phyloP scores from a whole-genome alignment of 2,329 filamentous ascomycete species.

The Arthrobotrys entomopaga region DNA sequence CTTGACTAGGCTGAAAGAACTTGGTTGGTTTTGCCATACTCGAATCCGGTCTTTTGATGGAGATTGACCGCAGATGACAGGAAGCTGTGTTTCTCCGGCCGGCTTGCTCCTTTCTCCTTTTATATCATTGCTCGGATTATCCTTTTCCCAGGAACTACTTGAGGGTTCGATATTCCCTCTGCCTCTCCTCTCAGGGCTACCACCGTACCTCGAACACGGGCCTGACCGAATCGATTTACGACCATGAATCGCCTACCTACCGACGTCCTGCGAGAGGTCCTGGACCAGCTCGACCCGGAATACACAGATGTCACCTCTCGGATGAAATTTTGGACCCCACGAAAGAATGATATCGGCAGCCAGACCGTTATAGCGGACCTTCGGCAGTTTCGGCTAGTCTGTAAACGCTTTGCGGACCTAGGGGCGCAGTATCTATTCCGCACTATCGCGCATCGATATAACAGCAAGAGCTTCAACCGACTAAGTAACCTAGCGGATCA shows the following conservation, averaged over 20 bases:
- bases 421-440: constrained; percentile 67
- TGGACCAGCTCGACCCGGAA: constrained; percentile 67
- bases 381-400: constrained; percentile 65
- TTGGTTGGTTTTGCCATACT: constrained; percentile 52
- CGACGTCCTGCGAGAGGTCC: constrained; percentile 66
- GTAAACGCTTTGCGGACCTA: constrained; percentile 66
- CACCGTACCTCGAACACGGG: constrained; percentile 40
- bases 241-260: constrained; percentile 62
- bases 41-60: constrained; percentile 42
- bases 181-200: constrained; percentile 15
- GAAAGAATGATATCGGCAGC: constrained; percentile 68
- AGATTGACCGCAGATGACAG: constrained; percentile 47
- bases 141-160: constrained; percentile 39
- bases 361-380: constrained; percentile 64
- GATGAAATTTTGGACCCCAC: constrained; percentile 65
- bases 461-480: constrained; percentile 65
- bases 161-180: constrained; percentile 13
- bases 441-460: constrained; percentile 67
- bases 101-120: constrained; percentile 37
- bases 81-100: constrained; percentile 43
- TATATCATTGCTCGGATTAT: constrained; percentile 47
- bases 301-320: constrained; percentile 64
- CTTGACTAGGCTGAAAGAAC: constrained; percentile 54
- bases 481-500: constrained; percentile 66
- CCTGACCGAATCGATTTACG: constrained; percentile 9